A percentile compares a stretch with the other conserved stretches of the same genome.
These are phyloP conservation scores for Violaceomyces palustris DNA, from an alignment of 1,284 basidiomycete genomes.

Conservation along the genomic window DNA sequence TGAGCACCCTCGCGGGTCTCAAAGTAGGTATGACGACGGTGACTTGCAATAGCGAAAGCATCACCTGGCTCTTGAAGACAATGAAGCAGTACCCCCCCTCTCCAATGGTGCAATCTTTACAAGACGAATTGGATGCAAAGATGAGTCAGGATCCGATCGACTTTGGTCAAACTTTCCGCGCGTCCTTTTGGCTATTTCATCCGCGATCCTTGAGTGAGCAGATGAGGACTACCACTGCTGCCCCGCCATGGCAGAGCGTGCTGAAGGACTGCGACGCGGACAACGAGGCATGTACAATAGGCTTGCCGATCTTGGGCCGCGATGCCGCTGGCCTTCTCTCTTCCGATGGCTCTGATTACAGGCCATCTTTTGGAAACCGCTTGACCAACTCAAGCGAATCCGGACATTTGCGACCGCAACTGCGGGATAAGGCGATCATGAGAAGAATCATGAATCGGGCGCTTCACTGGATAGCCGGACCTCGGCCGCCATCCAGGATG, in stretches of 20 bases:
- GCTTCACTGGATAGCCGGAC: conserved; percentile 23
- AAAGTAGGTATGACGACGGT: conserved; percentile 27
- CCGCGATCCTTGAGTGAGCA: conserved; percentile 34
- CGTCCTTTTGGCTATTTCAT: conserved; percentile 22
- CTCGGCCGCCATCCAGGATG: conserved; percentile 9
- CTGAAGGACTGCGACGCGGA: background rate
- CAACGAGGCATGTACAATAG: conserved; percentile 5
- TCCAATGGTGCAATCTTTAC: conserved; percentile 1
- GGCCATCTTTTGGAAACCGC: no score
- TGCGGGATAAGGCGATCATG: no score
- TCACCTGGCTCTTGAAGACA: conserved; percentile 36
- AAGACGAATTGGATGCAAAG: background rate
- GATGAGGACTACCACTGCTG: conserved; percentile 24
- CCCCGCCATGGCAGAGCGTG: conserved; percentile 17
- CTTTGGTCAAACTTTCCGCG: conserved; percentile 1
- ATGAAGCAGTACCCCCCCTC: conserved; percentile 15
- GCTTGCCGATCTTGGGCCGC: no score
- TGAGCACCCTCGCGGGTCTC: conserved; percentile 13
- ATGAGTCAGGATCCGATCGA: conserved; percentile 1
- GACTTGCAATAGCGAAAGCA: conserved; percentile 33
- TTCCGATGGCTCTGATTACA: no score
- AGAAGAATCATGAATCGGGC: background rate
- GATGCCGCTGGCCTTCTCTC: no score
- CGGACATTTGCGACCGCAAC: no score
- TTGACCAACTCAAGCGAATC: no score